phyloP scores from a whole-genome alignment of 306 rosid species.

The Sindora glabra region DNA sequence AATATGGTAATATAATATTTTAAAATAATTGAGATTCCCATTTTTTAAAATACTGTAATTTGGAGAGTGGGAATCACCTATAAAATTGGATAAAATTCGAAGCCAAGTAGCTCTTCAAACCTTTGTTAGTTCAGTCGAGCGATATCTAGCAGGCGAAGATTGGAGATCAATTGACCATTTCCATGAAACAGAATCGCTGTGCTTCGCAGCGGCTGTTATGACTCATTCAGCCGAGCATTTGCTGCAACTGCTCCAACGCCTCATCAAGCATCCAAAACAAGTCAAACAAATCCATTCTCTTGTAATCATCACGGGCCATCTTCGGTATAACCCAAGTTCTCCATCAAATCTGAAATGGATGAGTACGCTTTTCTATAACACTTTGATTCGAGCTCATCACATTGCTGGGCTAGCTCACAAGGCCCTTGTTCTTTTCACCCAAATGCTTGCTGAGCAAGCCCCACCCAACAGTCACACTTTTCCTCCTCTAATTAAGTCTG shows the following conservation, averaged over 20 bases:
- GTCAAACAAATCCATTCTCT: constrained; percentile 60
- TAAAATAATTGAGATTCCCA: too few relatives aligned
- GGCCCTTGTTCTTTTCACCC: constrained; percentile 47
- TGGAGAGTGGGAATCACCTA: too few relatives aligned
- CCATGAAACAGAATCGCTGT: too few relatives aligned
- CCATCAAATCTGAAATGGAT: constrained; percentile 39
- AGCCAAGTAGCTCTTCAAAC: too few relatives aligned
- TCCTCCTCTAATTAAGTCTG: constrained; percentile 56
- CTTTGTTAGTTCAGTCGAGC: too few relatives aligned
- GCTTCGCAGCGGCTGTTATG: constrained; percentile 6
- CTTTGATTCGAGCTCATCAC: constrained; percentile 53
- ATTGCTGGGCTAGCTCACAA: constrained; percentile 22
- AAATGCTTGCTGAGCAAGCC: constrained; percentile 49
- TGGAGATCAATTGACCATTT: too few relatives aligned
- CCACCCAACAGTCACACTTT: constrained; percentile 64
- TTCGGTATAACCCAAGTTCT: constrained; percentile 19
- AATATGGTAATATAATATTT: too few relatives aligned
- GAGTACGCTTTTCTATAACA: constrained; percentile 54
- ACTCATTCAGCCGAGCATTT: constrained; percentile 27
- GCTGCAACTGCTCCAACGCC: constrained; percentile 57
- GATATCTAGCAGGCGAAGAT: too few relatives aligned
- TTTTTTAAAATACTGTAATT: too few relatives aligned
- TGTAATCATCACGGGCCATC: constrained; percentile 37
- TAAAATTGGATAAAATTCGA: too few relatives aligned
- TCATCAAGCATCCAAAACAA: constrained; percentile 23